These are phyloP conservation scores for Globisporangium heterothallicum DNA, from an alignment of 352 stramenopile species.

Conservation along the genomic window DNA sequence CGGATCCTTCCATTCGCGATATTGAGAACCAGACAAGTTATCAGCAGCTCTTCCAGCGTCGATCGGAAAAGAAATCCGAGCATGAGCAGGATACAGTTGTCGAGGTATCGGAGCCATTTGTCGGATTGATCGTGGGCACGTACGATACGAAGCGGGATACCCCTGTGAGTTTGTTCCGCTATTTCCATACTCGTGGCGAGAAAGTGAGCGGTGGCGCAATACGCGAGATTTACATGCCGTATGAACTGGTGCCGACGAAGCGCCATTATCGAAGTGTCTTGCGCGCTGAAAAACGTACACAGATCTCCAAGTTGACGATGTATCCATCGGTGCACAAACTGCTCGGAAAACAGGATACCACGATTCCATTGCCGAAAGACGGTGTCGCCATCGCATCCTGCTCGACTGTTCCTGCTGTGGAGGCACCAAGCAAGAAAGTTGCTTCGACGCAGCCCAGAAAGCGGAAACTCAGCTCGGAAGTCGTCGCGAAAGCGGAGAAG, in stretches of 20 bases:
- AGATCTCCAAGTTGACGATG: conserved; percentile 23
- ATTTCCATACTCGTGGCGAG: conserved; percentile 73
- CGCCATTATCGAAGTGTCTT: conserved; percentile 50
- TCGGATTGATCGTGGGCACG: conserved; percentile 92
- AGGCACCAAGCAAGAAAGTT: neutral
- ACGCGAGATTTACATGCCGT: conserved; percentile 60
- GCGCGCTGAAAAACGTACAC: conserved; percentile 32
- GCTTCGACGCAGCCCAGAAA: conserved; percentile 17
- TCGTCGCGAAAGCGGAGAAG: conserved; percentile 10
- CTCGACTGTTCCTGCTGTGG: neutral
- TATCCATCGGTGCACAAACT: conserved; percentile 35
- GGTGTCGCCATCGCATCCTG: neutral
- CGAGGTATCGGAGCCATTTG: conserved; percentile 79
- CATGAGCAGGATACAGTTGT: conserved; percentile 12
- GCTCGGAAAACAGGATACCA: neutral
- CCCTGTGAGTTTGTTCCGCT: conserved; percentile 76
- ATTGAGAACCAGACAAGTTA: conserved; percentile 94
- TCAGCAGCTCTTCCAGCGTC: conserved; percentile 85
- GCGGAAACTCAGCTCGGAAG: conserved; percentile 30
- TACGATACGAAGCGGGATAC: conserved; percentile 84
- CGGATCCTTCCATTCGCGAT: conserved; percentile 90
- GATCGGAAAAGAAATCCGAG: conserved; percentile 12
- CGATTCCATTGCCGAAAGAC: neutral
- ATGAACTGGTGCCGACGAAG: conserved; percentile 51
- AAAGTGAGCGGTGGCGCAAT: conserved; percentile 50